Conservation (phyloP, 1,284 basidiomycete genomes). For the Ustilago sp. region DNA sequence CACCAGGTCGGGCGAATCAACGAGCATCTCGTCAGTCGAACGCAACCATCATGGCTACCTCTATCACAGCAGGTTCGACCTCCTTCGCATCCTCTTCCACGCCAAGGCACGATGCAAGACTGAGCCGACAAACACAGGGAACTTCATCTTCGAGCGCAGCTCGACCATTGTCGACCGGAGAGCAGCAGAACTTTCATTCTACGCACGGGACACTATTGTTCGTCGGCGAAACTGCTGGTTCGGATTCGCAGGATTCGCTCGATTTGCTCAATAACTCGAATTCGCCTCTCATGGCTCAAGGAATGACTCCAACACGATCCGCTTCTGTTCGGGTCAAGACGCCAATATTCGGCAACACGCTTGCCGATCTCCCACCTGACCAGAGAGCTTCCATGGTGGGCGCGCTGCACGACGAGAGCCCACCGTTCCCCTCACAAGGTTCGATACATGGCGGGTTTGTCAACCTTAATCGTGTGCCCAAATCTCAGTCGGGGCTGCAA, state of each 20-base stretch:
- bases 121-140: constrained; percentile 25
- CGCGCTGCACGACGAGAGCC: constrained; percentile 13
- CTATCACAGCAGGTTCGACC: constrained; percentile 1
- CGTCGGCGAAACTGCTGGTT: constrained; percentile 6
- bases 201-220: constrained; percentile 11
- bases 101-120: constrained; percentile 17
- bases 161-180: constrained; percentile 7
- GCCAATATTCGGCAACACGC: constrained; percentile 34
- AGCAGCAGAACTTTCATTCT: constrained; percentile 1
- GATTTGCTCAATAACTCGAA: constrained; percentile 10
- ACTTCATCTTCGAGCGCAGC: constrained; percentile 16
- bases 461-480: constrained; percentile 6
- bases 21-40: constrained; percentile 31
- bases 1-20: constrained; percentile 5
- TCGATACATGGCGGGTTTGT: constrained; percentile 3
- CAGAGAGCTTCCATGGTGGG: constrained; percentile 24
- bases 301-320: constrained; percentile 15
- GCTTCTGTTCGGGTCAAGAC: constrained; percentile 35
- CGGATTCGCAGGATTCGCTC: constrained; percentile 26
- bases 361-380: constrained; percentile 22
- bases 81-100: constrained; percentile 20
- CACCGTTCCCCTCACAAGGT: constrained; percentile 6
- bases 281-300: constrained; percentile 3
- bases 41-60: constrained; percentile 19
- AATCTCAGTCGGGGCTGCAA: constrained; percentile 6